phyloP scores from a whole-genome alignment of 2,329 filamentous ascomycete genomes.

The Dactylellina leptospora region DNA sequence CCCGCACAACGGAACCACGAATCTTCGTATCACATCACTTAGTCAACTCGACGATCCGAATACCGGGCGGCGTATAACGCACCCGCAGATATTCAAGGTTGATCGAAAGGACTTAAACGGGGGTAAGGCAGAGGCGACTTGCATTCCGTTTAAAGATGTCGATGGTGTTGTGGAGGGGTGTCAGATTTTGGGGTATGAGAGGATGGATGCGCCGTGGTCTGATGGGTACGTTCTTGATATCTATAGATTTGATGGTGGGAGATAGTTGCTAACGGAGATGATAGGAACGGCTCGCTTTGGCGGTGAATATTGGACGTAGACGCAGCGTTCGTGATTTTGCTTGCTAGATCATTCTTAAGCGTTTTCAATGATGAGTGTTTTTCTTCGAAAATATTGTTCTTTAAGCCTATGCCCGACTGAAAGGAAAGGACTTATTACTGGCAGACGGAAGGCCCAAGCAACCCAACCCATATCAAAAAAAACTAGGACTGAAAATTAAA shows the following conservation, averaged over 20 bases:
- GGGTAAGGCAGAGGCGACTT: neutral
- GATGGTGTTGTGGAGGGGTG: neutral
- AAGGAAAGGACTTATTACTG: no score
- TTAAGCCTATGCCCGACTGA: no score
- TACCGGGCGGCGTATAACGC: neutral
- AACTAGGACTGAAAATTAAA: no score
- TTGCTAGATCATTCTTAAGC: no score
- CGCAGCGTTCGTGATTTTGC: no score
- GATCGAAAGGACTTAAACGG: neutral
- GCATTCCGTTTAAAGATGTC: neutral
- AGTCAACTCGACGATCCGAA: neutral
- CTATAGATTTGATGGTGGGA: neutral
- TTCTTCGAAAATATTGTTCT: no score
- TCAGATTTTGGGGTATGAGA: constrained; percentile 35
- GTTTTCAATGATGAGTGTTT: no score
- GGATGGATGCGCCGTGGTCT: constrained; percentile 26
- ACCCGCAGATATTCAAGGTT: neutral
- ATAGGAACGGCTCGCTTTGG: constrained; percentile 34
- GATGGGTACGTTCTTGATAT: constrained; percentile 12
- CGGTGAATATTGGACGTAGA: neutral
- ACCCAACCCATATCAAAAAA: no score
- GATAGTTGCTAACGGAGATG: neutral
- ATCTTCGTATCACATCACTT: neutral
- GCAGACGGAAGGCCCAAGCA: no score
- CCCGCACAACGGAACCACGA: neutral